Base-by-base conservation (phyloP, 1,284 basidiomycete species). In the Trametes pubescens region DNA sequence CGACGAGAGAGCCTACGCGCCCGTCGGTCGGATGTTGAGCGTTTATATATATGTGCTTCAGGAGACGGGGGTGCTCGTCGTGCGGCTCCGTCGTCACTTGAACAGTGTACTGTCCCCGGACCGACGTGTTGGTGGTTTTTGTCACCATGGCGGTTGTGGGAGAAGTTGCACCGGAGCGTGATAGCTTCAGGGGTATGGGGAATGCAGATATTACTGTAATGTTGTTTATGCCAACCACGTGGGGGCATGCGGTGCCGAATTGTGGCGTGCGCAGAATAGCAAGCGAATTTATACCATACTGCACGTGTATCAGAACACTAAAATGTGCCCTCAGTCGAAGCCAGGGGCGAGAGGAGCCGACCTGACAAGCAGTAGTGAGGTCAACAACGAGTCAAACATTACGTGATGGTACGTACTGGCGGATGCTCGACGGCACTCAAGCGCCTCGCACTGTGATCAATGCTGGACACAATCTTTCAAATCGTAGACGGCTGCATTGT, bases 1-100 rank as follows among this genome's bases (percentile, higher is more conserved):
- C 64, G 2, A 32, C 16, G 32, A 69, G 59, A 1, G 18, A 44
- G 10, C 56, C 60, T 18, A 65, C 24, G 16, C 26, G 21, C n/a
- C 64, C 64, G 4, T 56, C 40, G 5, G 11, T 22, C 7, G 64
- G 29, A 48, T 65, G 60, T 3, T 51, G 10, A 1, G 53, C 64
- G 29, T 65, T 43, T 8, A 61, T 24, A 8, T 13, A 26, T 47
- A 65, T 44, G 32, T 59, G 32, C 35, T 65, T 59, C 1, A 65
- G 21, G n/a, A 26, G 21, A 11, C 52, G 48, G 5, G 64, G 64
- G 24, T 62, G 29, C n/a, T 65, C 60, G 21, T 34, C 18, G 40
- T 62, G 57, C 5, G 46, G 38, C 22, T 44, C 47, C 8, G 22
- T 48, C 1, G 22, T n/a, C 14, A 55, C 5, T 6, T 47, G 22